phyloP scores from a whole-genome alignment of 495 filamentous ascomycete genomes.

The Sphaerosporella brunnea region DNA sequence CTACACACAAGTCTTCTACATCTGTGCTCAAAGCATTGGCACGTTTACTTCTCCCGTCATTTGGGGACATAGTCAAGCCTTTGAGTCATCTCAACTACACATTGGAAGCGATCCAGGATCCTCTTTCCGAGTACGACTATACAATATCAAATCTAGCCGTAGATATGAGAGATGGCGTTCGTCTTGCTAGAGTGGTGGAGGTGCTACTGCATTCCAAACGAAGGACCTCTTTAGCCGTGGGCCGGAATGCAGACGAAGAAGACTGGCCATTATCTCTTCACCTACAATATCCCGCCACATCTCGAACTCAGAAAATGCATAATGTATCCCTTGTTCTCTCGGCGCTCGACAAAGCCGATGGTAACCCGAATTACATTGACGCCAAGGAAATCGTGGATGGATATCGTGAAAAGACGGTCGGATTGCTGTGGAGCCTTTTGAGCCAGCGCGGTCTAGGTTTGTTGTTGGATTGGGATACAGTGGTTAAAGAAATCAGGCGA shows the following conservation, averaged over 20 bases:
- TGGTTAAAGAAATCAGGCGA: conserved; percentile 35
- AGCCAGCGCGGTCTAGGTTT: conserved; percentile 37
- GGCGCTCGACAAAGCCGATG: conserved; percentile 32
- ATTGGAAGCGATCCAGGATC: conserved; percentile 37
- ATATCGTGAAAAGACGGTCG: conserved; percentile 48
- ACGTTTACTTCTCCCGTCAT: conserved; percentile 39
- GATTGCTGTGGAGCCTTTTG: conserved; percentile 44
- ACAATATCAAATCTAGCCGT: conserved; percentile 42
- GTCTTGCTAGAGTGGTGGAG: conserved; percentile 43
- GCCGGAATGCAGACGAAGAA: conserved; percentile 19
- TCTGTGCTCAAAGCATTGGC: conserved; percentile 37
- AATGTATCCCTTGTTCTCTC: conserved; percentile 43
- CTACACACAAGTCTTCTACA: conserved; percentile 36
- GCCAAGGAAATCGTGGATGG: conserved; percentile 50
- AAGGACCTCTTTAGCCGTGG: conserved; percentile 12
- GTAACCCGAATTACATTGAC: conserved; percentile 29
- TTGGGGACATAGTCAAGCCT: conserved; percentile 39
- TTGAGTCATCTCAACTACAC: conserved; percentile 41
- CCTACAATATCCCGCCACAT: conserved; percentile 42
- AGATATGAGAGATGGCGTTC: conserved; percentile 47
- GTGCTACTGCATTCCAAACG: conserved; percentile 33
- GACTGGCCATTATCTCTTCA: conserved; percentile 38
- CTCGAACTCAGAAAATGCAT: conserved; percentile 41
- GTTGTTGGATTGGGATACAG: conserved; percentile 38
- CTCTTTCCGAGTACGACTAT: conserved; percentile 43